Base-by-base conservation (phyloP, 176 grass and related monocot species). In the Avena atlantica region DNA sequence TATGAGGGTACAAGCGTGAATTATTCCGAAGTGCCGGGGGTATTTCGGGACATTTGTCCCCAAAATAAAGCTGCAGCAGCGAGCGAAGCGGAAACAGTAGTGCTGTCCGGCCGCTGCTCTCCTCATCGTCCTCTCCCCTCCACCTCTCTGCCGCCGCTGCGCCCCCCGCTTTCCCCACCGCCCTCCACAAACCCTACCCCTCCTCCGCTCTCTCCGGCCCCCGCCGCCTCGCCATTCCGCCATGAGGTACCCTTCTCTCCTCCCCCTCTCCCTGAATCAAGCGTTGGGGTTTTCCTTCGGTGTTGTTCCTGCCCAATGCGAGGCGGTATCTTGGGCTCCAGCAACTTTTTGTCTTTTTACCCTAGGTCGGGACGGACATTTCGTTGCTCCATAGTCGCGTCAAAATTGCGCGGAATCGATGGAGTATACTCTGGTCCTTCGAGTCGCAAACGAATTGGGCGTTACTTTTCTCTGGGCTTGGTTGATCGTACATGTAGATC, bases 201-300 rank as follows among this genome's bases (percentile, higher is more conserved):
- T 50, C 53, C 50, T 51, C 86, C 34, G 29, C 6, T 1, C 36
- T 8, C 53, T 15, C 59, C 12, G 27, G 0, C 83, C 61, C 0
- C 48, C 62, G 48, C 69, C 82, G 52, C 62, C 7, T n/a, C 84
- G 19, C 31, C 52, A 25, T 60, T 60, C 17, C 34, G 34, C 76
- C 68, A 85, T 85, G 88, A 89, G 88, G 88, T 89, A 81, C 23
- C 27, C 14, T 4, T 80, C 47, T 0, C 12, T 6, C 4, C 40
- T 42, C 21, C 55, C 58, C 60, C 40, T 84, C 56, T 8, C 11
- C n/a, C 34, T 1, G 13, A 34, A 19, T 13, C 82, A 45, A 14
- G 74, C 1, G 74, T 6, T 75, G 10, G n/a, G 13, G 24, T 8
- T 64, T 70, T 51, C 4, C 37, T 15, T n/a, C 2, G 34, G 9